phyloP scores from a whole-genome alignment of 2,329 filamentous ascomycete species.

The Scytalidium lignicola region DNA sequence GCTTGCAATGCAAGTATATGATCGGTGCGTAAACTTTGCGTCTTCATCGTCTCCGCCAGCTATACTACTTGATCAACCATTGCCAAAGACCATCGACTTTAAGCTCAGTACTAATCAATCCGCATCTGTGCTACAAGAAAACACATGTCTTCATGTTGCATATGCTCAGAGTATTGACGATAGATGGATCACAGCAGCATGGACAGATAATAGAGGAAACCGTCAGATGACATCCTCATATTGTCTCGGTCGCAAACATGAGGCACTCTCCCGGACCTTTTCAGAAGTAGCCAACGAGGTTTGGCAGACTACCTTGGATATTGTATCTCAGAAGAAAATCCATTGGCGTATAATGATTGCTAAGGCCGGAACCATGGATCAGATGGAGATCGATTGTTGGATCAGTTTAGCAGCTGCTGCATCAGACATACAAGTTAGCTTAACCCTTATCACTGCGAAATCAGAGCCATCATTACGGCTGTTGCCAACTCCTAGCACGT shows the following conservation, averaged over 20 bases:
- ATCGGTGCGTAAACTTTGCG: constrained; percentile 60
- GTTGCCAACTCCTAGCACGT: constrained; percentile 48
- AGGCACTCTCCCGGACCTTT: constrained; percentile 46
- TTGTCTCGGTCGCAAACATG: constrained; percentile 58
- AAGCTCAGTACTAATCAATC: constrained; percentile 64
- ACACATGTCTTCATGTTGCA: constrained; percentile 73
- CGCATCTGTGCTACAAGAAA: constrained; percentile 69
- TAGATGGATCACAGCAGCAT: constrained; percentile 73
- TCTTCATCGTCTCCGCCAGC: constrained; percentile 60
- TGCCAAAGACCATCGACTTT: constrained; percentile 71
- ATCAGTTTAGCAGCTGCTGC: constrained; percentile 47
- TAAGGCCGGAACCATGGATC: constrained; percentile 64
- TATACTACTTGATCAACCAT: constrained; percentile 64
- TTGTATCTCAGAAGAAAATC: constrained; percentile 64
- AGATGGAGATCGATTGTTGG: constrained; percentile 59
- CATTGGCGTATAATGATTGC: constrained; percentile 75
- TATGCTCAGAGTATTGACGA: constrained; percentile 73
- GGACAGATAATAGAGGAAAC: constrained; percentile 73
- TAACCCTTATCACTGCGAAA: constrained; percentile 61
- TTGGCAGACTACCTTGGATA: constrained; percentile 71
- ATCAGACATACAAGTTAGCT: constrained; percentile 41
- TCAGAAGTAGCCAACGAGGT: constrained; percentile 67
- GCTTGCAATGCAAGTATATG: constrained; percentile 71
- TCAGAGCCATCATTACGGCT: constrained; percentile 60
- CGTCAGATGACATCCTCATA: constrained; percentile 71